A percentile compares a stretch with the other conserved stretches of the same genome.
phyloP scores from a whole-genome alignment of 257 asterid species.

The Paraleonurus japonicus region DNA sequence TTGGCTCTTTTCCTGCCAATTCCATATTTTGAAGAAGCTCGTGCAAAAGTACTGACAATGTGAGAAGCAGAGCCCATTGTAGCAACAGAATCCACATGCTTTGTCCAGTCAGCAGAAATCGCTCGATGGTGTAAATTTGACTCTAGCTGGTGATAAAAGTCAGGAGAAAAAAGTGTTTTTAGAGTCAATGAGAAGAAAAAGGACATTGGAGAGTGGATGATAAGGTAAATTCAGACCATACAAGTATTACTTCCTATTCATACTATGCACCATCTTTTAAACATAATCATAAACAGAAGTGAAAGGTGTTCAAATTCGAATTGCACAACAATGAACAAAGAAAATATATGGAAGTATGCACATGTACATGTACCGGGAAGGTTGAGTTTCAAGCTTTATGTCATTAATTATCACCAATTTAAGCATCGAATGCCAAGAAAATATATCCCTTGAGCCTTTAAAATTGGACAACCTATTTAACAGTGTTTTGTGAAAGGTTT shows the following conservation, averaged over 20 bases:
- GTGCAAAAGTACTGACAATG: constrained; percentile 49
- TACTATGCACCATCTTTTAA: neutral
- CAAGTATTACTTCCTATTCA: neutral
- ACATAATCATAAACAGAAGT: neutral
- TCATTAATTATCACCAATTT: neutral
- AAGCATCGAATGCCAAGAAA: neutral
- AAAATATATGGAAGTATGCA: neutral
- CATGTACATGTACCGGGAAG: neutral
- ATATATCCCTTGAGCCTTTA: neutral
- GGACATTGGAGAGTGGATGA: neutral
- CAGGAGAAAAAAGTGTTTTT: neutral
- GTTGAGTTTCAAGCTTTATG: neutral
- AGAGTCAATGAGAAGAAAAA: neutral
- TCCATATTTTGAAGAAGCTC: constrained; percentile 61
- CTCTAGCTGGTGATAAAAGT: constrained; percentile 67
- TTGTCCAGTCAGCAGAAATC: constrained; percentile 79
- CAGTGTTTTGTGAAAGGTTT: neutral
- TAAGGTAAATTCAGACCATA: neutral
- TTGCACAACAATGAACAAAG: constrained; percentile 1
- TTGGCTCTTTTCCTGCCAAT: constrained; percentile 56
- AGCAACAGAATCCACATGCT: constrained; percentile 76
- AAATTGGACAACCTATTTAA: neutral
- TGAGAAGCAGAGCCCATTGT: constrained; percentile 79
- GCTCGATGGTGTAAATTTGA: constrained; percentile 75
- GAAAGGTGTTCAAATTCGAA: neutral